Evolutionary conservation across 1,284 basidiomycete species (phyloP).

Genomic region (Gomphus bonarii): DNA sequence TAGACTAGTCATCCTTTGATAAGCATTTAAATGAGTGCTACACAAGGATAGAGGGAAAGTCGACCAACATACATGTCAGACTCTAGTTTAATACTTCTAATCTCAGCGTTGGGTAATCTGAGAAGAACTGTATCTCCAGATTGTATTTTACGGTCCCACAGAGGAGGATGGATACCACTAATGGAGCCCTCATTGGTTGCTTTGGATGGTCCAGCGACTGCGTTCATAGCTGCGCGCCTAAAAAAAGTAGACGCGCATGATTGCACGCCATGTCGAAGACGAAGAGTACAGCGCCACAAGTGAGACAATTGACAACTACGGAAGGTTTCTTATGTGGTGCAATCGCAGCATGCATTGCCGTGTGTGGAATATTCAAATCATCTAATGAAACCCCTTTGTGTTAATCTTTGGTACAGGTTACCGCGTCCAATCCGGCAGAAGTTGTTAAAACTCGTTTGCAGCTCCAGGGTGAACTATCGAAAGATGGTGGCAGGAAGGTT

Average conservation of each 20-base stretch:
- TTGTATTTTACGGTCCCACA: constrained; percentile 28
- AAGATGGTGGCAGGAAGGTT: constrained; percentile 61
- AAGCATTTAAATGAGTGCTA: neutral
- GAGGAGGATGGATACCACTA: neutral
- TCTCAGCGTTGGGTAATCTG: constrained; percentile 58
- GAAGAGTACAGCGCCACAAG: constrained; percentile 1
- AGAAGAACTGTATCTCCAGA: constrained; percentile 57
- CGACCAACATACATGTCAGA: constrained; percentile 46
- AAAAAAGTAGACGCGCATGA: neutral
- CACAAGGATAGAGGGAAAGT: neutral
- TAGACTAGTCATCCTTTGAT: constrained; percentile 46
- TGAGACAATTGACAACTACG: constrained; percentile 41
- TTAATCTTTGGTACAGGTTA: constrained; percentile 41
- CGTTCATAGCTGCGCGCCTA: neutral
- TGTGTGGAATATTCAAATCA: constrained; percentile 25
- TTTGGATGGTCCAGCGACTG: constrained; percentile 7
- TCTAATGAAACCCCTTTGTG: neutral
- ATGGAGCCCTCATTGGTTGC: neutral
- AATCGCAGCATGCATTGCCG: constrained; percentile 80
- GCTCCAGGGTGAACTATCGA: constrained; percentile 86
- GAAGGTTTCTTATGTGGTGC: constrained; percentile 85
- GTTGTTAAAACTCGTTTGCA: constrained; percentile 93
- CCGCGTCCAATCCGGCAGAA: constrained; percentile 78
- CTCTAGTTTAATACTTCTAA: constrained; percentile 55
- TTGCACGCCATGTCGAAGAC: neutral